Base-by-base conservation (phyloP, 306 rosid genomes). In the Castanea crenata region DNA sequence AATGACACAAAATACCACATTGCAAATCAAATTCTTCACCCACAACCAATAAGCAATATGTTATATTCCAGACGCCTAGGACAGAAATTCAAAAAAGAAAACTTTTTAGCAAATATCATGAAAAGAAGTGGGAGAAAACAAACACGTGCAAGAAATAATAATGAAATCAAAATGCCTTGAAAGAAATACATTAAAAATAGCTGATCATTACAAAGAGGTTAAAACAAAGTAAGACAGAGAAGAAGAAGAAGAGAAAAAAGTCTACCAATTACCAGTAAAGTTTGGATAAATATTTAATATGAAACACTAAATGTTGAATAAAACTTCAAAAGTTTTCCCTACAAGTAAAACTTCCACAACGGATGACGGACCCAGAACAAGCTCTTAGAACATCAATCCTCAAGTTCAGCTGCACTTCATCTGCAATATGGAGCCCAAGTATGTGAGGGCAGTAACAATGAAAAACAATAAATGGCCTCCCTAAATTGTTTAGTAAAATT, bases 351-450 rank as follows among this genome's bases (percentile, higher is more conserved):
- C 71, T 44, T 56, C 74, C 59, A 31, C 76, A 68, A 69, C 69
- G 68, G 46, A 12, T 31, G 57, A 55, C 16, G 59, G 62, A 73
- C 64, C 85, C 51, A 72, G 52, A 71, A 71, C 74, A 77, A 62
- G 71, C 83, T 74, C 64, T 64, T 57, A 51, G 77, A 75, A 75
- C 83, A 84, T 69, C 84, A 63, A 64, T 69, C 79, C 71, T 65
- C 75, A 79, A 76, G 73, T 38, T 84, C 79, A 64, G 81, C 84
- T 31, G 71, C 81, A 79, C 81, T 80, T 70, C 81, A 78, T 84
- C 87, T 80, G 87, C 87, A 76, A 79, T 65, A 75, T 76, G 74
- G 49, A 83, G 63, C 74, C 71, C 72, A 67, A 70, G 56, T 8
- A 83, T 79, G 77, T 83, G 38, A 83, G 31, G 51, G 58, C 58